Base-by-base conservation (phyloP, 1,284 basidiomycete species). In the Fomitopsis pinicola region DNA sequence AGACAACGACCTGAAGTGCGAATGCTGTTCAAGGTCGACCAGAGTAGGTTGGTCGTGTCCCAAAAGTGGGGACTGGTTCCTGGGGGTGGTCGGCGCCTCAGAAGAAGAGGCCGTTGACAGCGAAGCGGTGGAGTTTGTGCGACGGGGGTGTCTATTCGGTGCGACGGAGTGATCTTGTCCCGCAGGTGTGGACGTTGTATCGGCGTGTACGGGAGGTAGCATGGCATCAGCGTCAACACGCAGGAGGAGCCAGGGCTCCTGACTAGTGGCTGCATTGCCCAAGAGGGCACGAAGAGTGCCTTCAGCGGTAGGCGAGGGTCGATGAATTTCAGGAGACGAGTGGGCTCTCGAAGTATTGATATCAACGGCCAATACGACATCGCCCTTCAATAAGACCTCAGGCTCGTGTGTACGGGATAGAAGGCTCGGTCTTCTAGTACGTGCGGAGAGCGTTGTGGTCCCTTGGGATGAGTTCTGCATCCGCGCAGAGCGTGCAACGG, bases 21-120 rank as follows among this genome's bases (percentile, higher is more conserved):
- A 88, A 38, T 76, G 73, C 55, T 74, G 74, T 73, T 89, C 87
- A 12, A 88, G 71, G 14, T 77, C 77, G 26, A 80, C 80, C 10
- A 89, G 76, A 28, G 82, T 75, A 10, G 84, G 80, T 64, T 83
- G 57, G 30, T 59, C 50, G 52, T 68, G 65, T 36, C 64, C 64
- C 1, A 56, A 59, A 65, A 70, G 55, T 15, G 65, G 60, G 38
- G 63, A 68, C 26, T 67, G 66, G 17, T 59, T 69, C 53, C 64
- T 67, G 14, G 67, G 65, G 3, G 72, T 73, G 45, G 64, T 59
- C 55, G 70, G 69, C 22, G 66, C 64, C 61, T 70, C 62, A 28
- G 68, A 66, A 35, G 68, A 72, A n/a, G 69, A 71, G 56, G 65
- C 73, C 35, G 64, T 74, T 61, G 63, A 62, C 64, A 71, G 59